Conservation (phyloP, 108 stramenopile genomes). For the Skeletonema potamos region DNA sequence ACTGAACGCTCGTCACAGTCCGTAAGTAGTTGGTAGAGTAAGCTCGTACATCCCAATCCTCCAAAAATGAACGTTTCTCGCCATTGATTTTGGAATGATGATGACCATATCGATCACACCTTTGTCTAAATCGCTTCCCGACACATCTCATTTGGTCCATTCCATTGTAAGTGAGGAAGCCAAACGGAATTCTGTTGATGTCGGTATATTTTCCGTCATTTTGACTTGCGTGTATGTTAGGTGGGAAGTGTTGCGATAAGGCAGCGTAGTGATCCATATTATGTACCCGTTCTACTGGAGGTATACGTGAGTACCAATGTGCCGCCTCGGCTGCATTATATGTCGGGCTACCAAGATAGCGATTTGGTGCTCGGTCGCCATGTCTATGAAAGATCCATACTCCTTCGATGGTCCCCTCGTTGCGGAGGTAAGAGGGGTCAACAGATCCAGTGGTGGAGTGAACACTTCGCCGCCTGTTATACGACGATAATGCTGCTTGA, state of each 20-base stretch:
- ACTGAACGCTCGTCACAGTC: conserved; percentile 72
- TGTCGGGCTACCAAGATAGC: conserved; percentile 43
- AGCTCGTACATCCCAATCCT: conserved; percentile 66
- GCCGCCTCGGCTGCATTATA: conserved; percentile 41
- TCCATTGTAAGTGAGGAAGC: conserved; percentile 68
- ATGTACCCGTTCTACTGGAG: conserved; percentile 18
- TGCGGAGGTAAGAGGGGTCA: conserved; percentile 9
- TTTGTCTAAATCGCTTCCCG: conserved; percentile 43
- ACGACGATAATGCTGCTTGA: neutral
- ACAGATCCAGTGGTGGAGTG: neutral
- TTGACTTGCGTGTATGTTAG: conserved; percentile 40
- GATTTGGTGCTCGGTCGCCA: conserved; percentile 72
- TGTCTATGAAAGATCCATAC: conserved; percentile 79
- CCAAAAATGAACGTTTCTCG: conserved; percentile 37
- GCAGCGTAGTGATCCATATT: conserved; percentile 18
- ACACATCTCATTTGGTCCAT: conserved; percentile 64
- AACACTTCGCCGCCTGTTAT: neutral
- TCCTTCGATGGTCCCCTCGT: conserved; percentile 56
- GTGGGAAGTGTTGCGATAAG: conserved; percentile 47
- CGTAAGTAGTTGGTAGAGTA: conserved; percentile 80
- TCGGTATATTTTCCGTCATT: conserved; percentile 52
- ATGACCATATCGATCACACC: conserved; percentile 56
- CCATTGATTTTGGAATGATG: conserved; percentile 1
- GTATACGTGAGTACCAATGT: conserved; percentile 64
- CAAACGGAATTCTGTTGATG: conserved; percentile 53